Evolutionary conservation across 1,284 basidiomycete species (phyloP).

Genomic region (Papiliotrema nemorosa): DNA sequence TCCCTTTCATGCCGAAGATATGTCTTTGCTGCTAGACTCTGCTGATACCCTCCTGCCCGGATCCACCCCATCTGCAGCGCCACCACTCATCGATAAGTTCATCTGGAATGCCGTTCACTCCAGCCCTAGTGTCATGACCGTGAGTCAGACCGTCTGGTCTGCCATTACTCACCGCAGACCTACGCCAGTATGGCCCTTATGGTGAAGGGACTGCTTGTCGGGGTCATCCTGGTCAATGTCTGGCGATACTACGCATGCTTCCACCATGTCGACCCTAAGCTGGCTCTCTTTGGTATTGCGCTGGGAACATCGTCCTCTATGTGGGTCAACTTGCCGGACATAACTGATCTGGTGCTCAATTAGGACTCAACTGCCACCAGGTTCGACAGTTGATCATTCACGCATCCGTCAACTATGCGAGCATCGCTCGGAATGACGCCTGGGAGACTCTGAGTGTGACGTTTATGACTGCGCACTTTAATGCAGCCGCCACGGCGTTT

Average conservation of each 20-base stretch:
- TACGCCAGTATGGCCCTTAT: neutral
- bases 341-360: neutral
- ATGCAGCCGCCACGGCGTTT: constrained; percentile 1
- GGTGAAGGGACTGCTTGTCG: neutral
- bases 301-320: neutral
- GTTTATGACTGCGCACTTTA: constrained; percentile 1
- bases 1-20: too few species aligned
- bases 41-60: too few species aligned
- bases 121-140: constrained; percentile 2
- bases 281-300: neutral
- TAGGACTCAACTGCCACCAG: neutral
- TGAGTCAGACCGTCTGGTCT: neutral
- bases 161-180: neutral
- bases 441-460: neutral
- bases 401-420: neutral
- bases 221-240: neutral
- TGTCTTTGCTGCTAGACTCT: too few species aligned
- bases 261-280: neutral
- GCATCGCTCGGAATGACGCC: neutral
- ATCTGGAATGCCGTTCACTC: constrained; percentile 1
- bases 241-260: neutral
- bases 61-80: too few species aligned
- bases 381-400: constrained; percentile 1
- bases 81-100: neutral
- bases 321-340: neutral